phyloP scores from a whole-genome alignment of 352 stramenopile genomes.

The Phytophthora ramorum region DNA sequence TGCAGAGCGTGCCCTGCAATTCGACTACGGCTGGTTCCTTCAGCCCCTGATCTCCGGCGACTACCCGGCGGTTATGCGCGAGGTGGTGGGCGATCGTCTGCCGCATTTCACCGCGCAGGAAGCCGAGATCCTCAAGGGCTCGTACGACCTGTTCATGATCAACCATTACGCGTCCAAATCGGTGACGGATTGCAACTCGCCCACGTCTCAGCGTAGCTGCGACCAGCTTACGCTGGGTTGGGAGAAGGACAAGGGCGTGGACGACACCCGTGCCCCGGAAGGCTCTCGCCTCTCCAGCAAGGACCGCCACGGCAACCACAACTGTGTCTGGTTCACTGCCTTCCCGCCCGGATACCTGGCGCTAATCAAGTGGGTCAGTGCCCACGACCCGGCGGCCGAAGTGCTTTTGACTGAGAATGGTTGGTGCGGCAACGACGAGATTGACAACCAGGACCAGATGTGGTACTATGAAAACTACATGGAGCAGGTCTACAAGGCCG shows the following conservation, averaged over 20 bases:
- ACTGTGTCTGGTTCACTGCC: slow-evolving; percentile 52
- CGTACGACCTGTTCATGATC: slow-evolving; percentile 95
- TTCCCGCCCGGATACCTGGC: slow-evolving; percentile 52
- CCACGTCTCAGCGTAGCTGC: slow-evolving; percentile 39
- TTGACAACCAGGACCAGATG: slow-evolving; percentile 56
- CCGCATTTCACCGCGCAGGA: slow-evolving; percentile 88
- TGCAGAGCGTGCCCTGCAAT: slow-evolving; percentile 86
- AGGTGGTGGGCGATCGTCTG: slow-evolving; percentile 79
- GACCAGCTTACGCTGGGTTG: slow-evolving; percentile 43
- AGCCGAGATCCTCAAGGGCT: slow-evolving; percentile 70
- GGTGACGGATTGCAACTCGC: slow-evolving; percentile 59
- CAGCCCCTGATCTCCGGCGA: slow-evolving; percentile 90
- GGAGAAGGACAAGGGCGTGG: slow-evolving; percentile 58
- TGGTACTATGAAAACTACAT: slow-evolving; percentile 59
- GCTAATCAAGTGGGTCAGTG: slow-evolving; percentile 52
- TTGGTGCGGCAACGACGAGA: slow-evolving; percentile 53
- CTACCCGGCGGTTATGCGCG: slow-evolving; percentile 92
- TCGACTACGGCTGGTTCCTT: slow-evolving; percentile 92
- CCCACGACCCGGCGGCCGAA: slow-evolving; percentile 37
- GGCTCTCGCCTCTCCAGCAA: slow-evolving; percentile 57
- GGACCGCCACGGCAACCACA: slow-evolving; percentile 43
- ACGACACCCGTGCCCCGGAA: slow-evolving; percentile 55
- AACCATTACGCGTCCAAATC: slow-evolving; percentile 93
- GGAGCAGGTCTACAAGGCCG: slow-evolving; percentile 54
- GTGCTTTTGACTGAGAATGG: slow-evolving; percentile 57